A percentile compares a stretch with the other conserved stretches of the same genome.
phyloP scores from a whole-genome alignment of 2,329 filamentous ascomycete species.

The Fusarium sacchari region DNA sequence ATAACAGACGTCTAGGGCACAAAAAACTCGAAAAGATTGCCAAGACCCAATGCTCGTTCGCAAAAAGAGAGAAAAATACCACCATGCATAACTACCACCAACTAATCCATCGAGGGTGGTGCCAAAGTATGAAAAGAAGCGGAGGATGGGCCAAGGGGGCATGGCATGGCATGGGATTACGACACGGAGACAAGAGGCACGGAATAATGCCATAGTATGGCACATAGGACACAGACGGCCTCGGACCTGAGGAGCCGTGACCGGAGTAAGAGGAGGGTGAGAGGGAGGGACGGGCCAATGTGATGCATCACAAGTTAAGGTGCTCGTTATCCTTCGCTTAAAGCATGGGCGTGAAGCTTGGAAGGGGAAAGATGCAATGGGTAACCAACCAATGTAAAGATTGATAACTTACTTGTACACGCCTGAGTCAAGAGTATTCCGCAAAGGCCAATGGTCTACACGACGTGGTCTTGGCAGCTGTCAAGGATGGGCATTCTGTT shows the following conservation, averaged over 20 bases:
- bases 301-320: conserved; percentile 37
- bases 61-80: conserved; percentile 4
- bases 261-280: conserved; percentile 3
- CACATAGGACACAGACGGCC: background rate
- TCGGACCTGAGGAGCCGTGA: conserved; percentile 13
- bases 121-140: conserved; percentile 27
- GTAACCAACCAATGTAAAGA: conserved; percentile 27
- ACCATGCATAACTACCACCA: conserved; percentile 25
- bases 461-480: conserved; percentile 27
- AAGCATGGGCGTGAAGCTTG: conserved; percentile 9
- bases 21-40: conserved; percentile 17
- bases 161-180: conserved; percentile 12
- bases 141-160: conserved; percentile 13
- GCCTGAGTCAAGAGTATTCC: conserved; percentile 18
- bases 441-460: conserved; percentile 21
- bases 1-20: conserved; percentile 21
- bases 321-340: conserved; percentile 25
- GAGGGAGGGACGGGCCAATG: conserved; percentile 20
- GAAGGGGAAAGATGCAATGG: conserved; percentile 2
- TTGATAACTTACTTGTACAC: conserved; percentile 22
- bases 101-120: conserved; percentile 29
- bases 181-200: conserved; percentile 23
- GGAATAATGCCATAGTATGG: background rate
- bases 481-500: conserved; percentile 38
- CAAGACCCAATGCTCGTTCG: conserved; percentile 21